These are phyloP conservation scores for Quercus gilva DNA, from an alignment of 306 rosid species.

Conservation along the genomic window DNA sequence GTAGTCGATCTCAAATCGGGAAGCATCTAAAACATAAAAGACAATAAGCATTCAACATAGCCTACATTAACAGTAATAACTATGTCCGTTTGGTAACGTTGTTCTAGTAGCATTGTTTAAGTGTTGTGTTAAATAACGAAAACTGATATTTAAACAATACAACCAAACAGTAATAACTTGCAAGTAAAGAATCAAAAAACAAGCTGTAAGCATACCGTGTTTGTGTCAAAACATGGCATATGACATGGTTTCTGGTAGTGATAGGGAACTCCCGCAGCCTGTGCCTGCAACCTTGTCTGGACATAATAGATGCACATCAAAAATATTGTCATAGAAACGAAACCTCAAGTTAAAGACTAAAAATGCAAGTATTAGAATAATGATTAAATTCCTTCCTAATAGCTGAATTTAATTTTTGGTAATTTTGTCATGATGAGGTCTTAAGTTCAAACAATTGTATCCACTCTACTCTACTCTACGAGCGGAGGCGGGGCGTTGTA, in stretches of 20 bases:
- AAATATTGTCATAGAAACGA: no score
- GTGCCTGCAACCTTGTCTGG: constrained; percentile 95
- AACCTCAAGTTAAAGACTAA: background rate
- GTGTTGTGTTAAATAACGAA: no score
- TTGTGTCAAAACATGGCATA: constrained; percentile 46
- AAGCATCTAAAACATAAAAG: constrained; percentile 34
- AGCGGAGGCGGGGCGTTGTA: no score
- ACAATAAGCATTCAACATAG: background rate
- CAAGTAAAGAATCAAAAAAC: background rate
- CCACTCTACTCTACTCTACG: no score
- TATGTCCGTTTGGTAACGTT: no score
- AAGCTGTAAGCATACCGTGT: constrained; percentile 31
- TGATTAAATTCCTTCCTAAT: no score
- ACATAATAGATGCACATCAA: background rate
- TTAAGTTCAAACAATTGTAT: no score
- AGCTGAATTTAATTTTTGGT: no score
- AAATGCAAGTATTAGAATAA: background rate
- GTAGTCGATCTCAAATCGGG: constrained; percentile 39
- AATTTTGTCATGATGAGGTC: no score
- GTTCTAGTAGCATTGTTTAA: no score
- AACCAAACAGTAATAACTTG: no score
- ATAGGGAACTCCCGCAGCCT: constrained; percentile 92
- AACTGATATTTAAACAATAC: no score
- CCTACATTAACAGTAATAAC: background rate
- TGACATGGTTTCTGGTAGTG: constrained; percentile 51